Evolutionary conservation across 306 rosid species (phyloP).

Genomic region (Dalbergia cultrata): DNA sequence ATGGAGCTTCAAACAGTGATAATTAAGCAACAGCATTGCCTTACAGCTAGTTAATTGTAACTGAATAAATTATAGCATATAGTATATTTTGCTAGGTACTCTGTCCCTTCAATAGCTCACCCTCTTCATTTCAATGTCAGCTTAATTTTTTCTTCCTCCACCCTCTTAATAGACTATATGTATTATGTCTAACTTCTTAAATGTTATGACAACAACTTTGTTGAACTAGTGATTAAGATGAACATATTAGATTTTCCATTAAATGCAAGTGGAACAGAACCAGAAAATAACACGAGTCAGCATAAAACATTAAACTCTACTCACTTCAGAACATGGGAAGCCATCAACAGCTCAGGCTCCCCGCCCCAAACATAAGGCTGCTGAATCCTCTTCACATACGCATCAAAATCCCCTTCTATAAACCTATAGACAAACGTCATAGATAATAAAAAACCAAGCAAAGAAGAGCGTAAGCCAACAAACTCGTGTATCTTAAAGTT

Average conservation of each 20-base stretch:
- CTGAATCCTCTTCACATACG: conserved; percentile 75
- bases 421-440: conserved; percentile 58
- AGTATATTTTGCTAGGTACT: too few species aligned
- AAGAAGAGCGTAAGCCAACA: conserved; percentile 6
- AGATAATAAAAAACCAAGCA: conserved; percentile 8
- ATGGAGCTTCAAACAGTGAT: too few species aligned
- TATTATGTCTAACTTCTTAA: background rate
- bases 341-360: conserved; percentile 94
- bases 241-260: background rate
- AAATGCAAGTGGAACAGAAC: background rate
- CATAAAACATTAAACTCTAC: conserved; percentile 29
- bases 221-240: background rate
- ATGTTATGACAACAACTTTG: background rate
- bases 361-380: conserved; percentile 93
- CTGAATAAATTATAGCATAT: background rate
- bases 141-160: background rate
- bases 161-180: background rate
- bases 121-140: too few species aligned
- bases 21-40: background rate
- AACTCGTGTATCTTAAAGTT: conserved; percentile 11
- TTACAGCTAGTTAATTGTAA: too few species aligned
- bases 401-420: conserved; percentile 90
- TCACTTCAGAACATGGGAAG: conserved; percentile 92
- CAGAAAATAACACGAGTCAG: background rate
- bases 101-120: too few species aligned